Base-by-base conservation (phyloP, 345 rosid species). In the Populus euphratica region DNA sequence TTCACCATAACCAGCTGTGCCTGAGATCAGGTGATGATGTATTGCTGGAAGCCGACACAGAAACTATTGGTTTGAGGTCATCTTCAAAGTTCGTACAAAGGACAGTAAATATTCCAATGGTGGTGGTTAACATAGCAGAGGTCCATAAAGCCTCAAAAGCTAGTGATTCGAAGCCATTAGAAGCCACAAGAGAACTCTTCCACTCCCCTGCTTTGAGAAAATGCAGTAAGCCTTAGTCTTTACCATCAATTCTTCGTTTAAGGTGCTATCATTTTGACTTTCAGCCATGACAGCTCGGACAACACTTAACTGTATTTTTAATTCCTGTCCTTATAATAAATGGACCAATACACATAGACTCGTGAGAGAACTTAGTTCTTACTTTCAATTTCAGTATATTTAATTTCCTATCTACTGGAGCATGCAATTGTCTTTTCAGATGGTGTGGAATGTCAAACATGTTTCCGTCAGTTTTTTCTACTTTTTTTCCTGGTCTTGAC, bases 1-100 rank as follows among this genome's bases (percentile, higher is more conserved):
- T 90, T 33, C 87, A 81, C 83, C 91, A 90, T 67, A 87, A 90
- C 71, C 91, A 88, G 76, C 86, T 49, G 20, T 86, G 87, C 84
- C 67, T 49, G 21, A 77, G 88, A 77, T 72, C 81, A 8, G 86
- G 80, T 23, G 90, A 88, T 74, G 65, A 44, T 66, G 12, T 44
- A 2, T 17, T 38, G 73, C 62, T 64, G 59, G 79, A 9, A 38
- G 86, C 79, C 13, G 81, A 85, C 11, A 56, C 31, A 21, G 90
- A 80, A 70, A 13, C 54, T 56, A 62, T 11, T 56, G 21, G n/a
- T 5, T 4, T 52, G 33, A 86, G 81, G 64, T 33, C 86, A 4
- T 80, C 85, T 70, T 73, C 89, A 5, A 87, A 86, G 77, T 90
- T 83, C 36, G 79, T 78, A 66, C 81, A 47, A 49, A 86, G 91